Conservation (phyloP, 2,329 filamentous ascomycete genomes). For the Daldinia eschscholtzii region DNA sequence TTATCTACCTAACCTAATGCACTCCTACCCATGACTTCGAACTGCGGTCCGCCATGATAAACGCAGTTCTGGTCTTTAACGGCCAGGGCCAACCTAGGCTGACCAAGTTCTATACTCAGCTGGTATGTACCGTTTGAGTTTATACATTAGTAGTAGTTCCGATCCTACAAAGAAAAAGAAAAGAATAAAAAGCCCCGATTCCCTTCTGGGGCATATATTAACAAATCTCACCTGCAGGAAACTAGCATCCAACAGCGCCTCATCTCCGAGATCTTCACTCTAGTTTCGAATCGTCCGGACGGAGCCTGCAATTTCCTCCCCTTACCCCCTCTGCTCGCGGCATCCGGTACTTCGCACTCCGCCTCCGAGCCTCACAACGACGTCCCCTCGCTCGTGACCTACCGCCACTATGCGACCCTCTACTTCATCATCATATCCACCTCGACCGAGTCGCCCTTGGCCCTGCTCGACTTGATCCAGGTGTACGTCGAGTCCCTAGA, state of each 20-base stretch:
- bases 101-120: conserved; percentile 98
- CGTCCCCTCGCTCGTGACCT: conserved; percentile 93
- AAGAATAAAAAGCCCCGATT: neutral
- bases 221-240: conserved; percentile 70
- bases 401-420: conserved; percentile 97
- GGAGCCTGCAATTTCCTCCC: conserved; percentile 98
- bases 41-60: conserved; percentile 79
- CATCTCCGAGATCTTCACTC: conserved; percentile 95
- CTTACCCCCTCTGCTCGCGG: conserved; percentile 73
- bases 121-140: conserved; percentile 67
- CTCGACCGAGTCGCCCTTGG: conserved; percentile 93
- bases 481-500: conserved; percentile 98
- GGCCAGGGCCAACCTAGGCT: conserved; percentile 96
- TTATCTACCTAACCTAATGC: conserved; percentile 2
- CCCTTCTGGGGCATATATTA: neutral
- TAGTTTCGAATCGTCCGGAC: conserved; percentile 90
- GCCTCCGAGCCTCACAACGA: conserved; percentile 82
- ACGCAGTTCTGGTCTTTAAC: conserved; percentile 98
- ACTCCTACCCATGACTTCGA: conserved; percentile 29
- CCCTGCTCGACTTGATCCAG: conserved; percentile 95
- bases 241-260: conserved; percentile 97
- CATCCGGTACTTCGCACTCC: conserved; percentile 72
- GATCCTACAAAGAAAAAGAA: neutral
- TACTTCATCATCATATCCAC: conserved; percentile 99
- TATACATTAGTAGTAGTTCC: neutral